Base-by-base conservation (phyloP, 352 stramenopile species). In the Pythium plurisporium region DNA sequence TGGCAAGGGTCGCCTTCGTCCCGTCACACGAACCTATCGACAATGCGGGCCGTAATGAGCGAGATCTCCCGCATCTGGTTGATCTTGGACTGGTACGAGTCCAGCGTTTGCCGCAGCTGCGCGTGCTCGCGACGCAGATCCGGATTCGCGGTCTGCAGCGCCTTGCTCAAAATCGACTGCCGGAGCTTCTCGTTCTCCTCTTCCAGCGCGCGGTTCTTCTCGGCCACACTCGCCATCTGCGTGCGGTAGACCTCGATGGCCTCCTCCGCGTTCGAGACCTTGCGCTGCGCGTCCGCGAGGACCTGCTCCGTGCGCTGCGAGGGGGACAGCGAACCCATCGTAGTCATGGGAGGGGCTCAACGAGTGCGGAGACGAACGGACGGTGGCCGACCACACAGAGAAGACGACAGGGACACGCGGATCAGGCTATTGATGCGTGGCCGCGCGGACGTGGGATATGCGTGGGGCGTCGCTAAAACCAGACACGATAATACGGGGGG, bases 41-140 rank as follows among this genome's bases (percentile, higher is more conserved):
- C 82, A 38, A 94, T 84, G 59, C 87, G 88, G 55, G 84, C 84
- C 31, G 76, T 82, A 55, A 94, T 76, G 57, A 94, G 65, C 55
- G 84, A 91, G 57, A 93, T 91, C 62, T 93, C 82, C 54, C 82
- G 69, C 80, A 91, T 91, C 59, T 90, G 82, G 65, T 92, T 83
- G 64, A 94, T 91, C 69, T 94, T 94, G 69, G 65, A 85, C 75
- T 94, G 82, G 67, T 89, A 91, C 69, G 82, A 91, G 57, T 92
- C 80, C 15, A 94, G 70, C 38, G 82, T 91, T 70, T 94, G 84
- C 10, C 82, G 81, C 47, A 94, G 67, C 64, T 91, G 82, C 59
- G 87, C 74, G 49, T 94, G 81, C 57, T 94, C 84, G 29, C 82
- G 82, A 25, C 82, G 80, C 36, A 92, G 65, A 56, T 94, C 84